Conservation (phyloP, 2,329 filamentous ascomycete genomes). For the Cadophora luteo-olivacea region DNA sequence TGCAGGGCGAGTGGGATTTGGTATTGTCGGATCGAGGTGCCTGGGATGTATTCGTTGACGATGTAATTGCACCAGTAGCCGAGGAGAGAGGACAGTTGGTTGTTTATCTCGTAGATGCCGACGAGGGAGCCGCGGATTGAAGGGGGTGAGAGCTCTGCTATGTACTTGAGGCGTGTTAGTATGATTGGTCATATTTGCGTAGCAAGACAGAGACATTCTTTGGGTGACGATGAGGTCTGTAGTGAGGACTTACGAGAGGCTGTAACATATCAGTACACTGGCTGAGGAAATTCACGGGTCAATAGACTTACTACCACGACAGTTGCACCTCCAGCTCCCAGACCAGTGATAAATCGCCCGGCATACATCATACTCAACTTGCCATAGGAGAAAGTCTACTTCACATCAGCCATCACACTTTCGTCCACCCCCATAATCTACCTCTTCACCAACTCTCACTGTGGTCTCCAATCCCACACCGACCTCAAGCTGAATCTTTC, state of each 20-base stretch:
- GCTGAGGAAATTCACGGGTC: constrained; percentile 7
- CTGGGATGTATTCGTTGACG: constrained; percentile 31
- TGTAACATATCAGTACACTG: too few species aligned
- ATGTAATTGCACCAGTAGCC: constrained; percentile 41
- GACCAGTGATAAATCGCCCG: constrained; percentile 38
- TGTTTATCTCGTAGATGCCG: constrained; percentile 41
- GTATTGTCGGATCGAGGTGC: constrained; percentile 39
- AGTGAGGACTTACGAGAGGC: too few species aligned
- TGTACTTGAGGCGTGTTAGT: constrained; percentile 27
- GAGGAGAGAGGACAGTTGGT: constrained; percentile 36
- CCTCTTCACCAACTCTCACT: neutral
- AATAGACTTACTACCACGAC: constrained; percentile 30
- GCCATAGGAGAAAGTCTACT: constrained; percentile 36
- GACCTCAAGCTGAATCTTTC: neutral
- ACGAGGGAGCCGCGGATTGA: constrained; percentile 39
- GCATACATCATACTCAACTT: constrained; percentile 38
- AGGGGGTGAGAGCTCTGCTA: constrained; percentile 40
- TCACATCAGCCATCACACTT: neutral
- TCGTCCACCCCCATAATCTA: neutral
- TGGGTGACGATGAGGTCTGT: too few species aligned
- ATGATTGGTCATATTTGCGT: too few species aligned
- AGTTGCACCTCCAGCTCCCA: constrained; percentile 38
- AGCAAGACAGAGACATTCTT: too few species aligned
- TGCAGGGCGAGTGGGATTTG: constrained; percentile 47
- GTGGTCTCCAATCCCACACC: too few species aligned